phyloP scores from a whole-genome alignment of 805 yeast genomes.

The Candida sonorensis region DNA sequence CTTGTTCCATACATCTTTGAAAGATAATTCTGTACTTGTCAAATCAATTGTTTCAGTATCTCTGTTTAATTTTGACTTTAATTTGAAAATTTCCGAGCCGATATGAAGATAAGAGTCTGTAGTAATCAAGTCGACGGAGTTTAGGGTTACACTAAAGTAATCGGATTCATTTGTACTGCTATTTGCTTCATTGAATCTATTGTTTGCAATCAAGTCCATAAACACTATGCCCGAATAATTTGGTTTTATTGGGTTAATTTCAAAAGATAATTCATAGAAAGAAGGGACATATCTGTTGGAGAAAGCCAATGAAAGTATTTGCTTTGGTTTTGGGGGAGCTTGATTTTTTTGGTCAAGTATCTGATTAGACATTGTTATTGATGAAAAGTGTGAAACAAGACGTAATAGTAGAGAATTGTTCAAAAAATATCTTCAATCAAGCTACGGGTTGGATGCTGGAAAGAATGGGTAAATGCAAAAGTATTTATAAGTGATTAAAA shows the following conservation, averaged over 20 bases:
- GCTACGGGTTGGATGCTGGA: no score
- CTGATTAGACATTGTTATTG: neutral
- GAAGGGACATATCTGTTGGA: constrained; percentile 31
- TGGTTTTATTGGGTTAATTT: constrained; percentile 34
- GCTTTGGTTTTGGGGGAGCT: constrained; percentile 8
- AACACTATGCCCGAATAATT: constrained; percentile 35
- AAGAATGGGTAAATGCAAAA: no score
- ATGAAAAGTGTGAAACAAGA: neutral
- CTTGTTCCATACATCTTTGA: constrained; percentile 15
- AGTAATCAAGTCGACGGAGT: constrained; percentile 36
- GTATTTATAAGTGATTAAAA: no score
- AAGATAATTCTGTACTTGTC: constrained; percentile 11
- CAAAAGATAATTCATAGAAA: constrained; percentile 30
- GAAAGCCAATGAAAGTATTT: constrained; percentile 22
- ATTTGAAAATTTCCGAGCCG: constrained; percentile 9
- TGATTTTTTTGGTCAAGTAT: constrained; percentile 3
- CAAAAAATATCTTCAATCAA: no score
- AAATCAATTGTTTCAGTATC: constrained; percentile 31
- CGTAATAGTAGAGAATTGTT: no score
- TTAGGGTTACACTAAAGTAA: constrained; percentile 27
- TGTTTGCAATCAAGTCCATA: constrained; percentile 27
- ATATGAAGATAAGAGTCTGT: constrained; percentile 26
- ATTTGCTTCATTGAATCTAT: constrained; percentile 7
- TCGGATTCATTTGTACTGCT: constrained; percentile 1
- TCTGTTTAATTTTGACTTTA: constrained; percentile 30